These are phyloP conservation scores for Kazachstania kunashirensis DNA, from an alignment of 805 yeast genomes.

Conservation along the genomic window DNA sequence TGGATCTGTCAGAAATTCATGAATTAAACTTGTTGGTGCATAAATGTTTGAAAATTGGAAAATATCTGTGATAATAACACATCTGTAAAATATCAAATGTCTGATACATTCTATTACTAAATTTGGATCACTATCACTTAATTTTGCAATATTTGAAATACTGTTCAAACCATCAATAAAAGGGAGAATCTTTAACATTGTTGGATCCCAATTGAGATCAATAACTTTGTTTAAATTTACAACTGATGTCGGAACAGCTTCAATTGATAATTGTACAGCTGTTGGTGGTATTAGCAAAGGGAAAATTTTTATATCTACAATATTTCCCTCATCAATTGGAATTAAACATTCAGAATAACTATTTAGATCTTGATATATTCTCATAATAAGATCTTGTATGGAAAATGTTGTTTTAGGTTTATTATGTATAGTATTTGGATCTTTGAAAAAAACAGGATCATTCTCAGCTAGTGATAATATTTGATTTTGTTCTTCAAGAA, in stretches of 20 bases:
- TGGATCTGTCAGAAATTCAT: conserved; percentile 53
- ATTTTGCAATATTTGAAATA: conserved; percentile 59
- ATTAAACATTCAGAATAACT: conserved; percentile 93
- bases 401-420: conserved; percentile 30
- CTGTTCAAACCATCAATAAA: conserved; percentile 84
- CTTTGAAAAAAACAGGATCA: conserved; percentile 25
- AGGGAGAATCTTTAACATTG: conserved; percentile 81
- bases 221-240: conserved; percentile 63
- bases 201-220: conserved; percentile 95
- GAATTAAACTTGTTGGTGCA: conserved; percentile 76
- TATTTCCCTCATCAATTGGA: conserved; percentile 81
- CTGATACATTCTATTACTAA: conserved; percentile 81
- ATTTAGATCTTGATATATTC: conserved; percentile 87
- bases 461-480: conserved; percentile 50
- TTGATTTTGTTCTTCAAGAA: conserved; percentile 81
- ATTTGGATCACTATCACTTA: conserved; percentile 71
- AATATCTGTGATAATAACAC: conserved; percentile 73
- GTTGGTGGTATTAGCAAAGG: conserved; percentile 81
- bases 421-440: conserved; percentile 3
- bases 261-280: conserved; percentile 53
- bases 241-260: conserved; percentile 87
- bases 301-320: conserved; percentile 87
- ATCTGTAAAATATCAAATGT: conserved; percentile 82
- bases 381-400: conserved; percentile 72
- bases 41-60: conserved; percentile 84